Evolutionary conservation across 2,329 filamentous ascomycete genomes (phyloP).

Genomic region (Epichloe uncinata): DNA sequence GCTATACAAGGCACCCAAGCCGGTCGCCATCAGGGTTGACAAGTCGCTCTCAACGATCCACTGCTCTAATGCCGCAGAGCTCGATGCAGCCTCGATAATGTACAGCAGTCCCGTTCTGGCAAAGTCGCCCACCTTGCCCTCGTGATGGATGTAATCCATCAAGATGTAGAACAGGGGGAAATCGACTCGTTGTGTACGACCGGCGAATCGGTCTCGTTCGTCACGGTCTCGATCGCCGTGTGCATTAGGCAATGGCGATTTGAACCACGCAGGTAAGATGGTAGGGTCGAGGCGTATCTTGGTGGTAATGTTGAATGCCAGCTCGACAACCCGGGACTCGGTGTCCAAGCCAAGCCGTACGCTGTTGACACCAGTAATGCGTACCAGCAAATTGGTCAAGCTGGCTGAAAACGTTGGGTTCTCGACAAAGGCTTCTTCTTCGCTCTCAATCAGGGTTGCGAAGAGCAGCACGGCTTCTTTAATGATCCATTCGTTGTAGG

Average conservation of each 20-base stretch:
- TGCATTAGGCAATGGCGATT: conserved; percentile 29
- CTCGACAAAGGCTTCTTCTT: conserved; percentile 89
- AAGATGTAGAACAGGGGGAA: conserved; percentile 89
- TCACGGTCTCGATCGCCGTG: conserved; percentile 29
- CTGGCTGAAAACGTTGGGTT: conserved; percentile 75
- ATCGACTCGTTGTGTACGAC: conserved; percentile 76
- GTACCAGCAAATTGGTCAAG: conserved; percentile 72
- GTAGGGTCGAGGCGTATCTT: conserved; percentile 85
- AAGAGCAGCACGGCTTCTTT: conserved; percentile 77
- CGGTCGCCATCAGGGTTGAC: conserved; percentile 93
- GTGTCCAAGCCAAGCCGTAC: conserved; percentile 66
- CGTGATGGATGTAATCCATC: conserved; percentile 92
- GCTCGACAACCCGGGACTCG: conserved; percentile 78
- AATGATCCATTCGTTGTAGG: conserved; percentile 75
- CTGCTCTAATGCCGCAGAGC: conserved; percentile 69
- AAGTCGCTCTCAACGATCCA: conserved; percentile 97
- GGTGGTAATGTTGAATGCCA: conserved; percentile 90
- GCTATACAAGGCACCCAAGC: conserved; percentile 65
- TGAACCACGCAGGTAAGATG: conserved; percentile 87
- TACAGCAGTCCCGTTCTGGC: conserved; percentile 87
- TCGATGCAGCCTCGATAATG: conserved; percentile 85
- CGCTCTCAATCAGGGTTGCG: conserved; percentile 84
- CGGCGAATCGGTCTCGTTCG: conserved; percentile 68
- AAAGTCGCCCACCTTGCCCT: conserved; percentile 91
- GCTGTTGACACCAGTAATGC: conserved; percentile 61